These are phyloP conservation scores for Pachysolen tannophilus DNA, from an alignment of 805 yeast genomes.

Conservation along the genomic window DNA sequence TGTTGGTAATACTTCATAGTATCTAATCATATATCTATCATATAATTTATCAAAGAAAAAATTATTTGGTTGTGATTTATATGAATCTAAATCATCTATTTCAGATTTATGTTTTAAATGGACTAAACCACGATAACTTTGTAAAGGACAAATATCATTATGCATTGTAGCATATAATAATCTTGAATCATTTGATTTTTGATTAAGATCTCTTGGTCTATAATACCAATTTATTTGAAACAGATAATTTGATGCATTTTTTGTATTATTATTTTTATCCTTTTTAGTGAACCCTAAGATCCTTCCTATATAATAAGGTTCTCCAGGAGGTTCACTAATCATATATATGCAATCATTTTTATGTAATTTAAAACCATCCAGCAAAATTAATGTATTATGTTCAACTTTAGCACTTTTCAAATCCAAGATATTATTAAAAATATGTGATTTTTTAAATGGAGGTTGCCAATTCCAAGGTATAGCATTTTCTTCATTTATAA, in stretches of 20 bases:
- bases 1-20: slow-evolving; percentile 74
- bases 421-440: slow-evolving; percentile 35
- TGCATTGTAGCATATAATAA: slow-evolving; percentile 79
- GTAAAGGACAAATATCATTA: slow-evolving; percentile 72
- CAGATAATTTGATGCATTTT: slow-evolving; percentile 43
- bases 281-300: slow-evolving; percentile 61
- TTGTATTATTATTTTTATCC: slow-evolving; percentile 23
- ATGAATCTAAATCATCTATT: slow-evolving; percentile 49
- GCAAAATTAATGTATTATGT: slow-evolving; percentile 30
- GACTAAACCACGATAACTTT: slow-evolving; percentile 68
- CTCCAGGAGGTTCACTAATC: slow-evolving; percentile 90
- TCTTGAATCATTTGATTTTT: slow-evolving; percentile 62
- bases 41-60: slow-evolving; percentile 83
- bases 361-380: slow-evolving; percentile 25
- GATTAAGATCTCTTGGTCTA: slow-evolving; percentile 77
- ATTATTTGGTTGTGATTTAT: slow-evolving; percentile 49
- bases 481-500: slow-evolving; percentile 7
- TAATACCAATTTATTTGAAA: slow-evolving; percentile 87
- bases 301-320: slow-evolving; percentile 85
- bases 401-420: slow-evolving; percentile 33
- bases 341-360: slow-evolving; percentile 70
- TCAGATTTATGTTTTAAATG: slow-evolving; percentile 63
- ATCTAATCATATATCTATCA: slow-evolving; percentile 77
- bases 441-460: slow-evolving; percentile 23
- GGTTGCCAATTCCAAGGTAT: slow-evolving; percentile 49